Evolutionary conservation across 495 filamentous ascomycete genomes (phyloP).

Genomic region (Lepraria neglecta): DNA sequence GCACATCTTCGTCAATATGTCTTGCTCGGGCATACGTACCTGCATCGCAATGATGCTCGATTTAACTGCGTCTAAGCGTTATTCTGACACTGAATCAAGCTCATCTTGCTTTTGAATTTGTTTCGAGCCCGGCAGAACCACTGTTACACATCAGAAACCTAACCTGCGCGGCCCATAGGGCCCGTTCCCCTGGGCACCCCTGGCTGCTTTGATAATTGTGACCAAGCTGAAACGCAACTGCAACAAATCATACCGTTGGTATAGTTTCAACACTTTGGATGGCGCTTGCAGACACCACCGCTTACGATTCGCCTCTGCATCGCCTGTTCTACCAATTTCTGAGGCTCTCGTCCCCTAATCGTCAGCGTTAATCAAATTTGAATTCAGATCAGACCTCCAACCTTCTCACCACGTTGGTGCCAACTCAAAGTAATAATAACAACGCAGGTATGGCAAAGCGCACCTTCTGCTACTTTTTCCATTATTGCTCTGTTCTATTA

Average conservation of each 20-base stretch:
- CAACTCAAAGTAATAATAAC: neutral
- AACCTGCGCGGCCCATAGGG: constrained; percentile 1
- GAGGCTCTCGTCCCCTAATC: neutral
- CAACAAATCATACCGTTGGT: constrained; percentile 11
- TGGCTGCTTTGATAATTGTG: neutral
- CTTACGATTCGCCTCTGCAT: constrained; percentile 9
- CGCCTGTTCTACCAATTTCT: constrained; percentile 13
- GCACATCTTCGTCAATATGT: constrained; percentile 9
- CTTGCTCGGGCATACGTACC: neutral
- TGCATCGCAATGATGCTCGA: neutral
- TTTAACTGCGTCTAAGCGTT: constrained; percentile 4
- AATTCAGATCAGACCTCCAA: neutral
- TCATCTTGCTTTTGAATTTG: constrained; percentile 9
- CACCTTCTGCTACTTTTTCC: neutral
- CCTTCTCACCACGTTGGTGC: neutral
- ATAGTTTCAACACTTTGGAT: constrained; percentile 10
- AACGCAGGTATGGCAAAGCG: neutral
- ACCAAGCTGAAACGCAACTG: constrained; percentile 15
- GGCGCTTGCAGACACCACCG: constrained; percentile 6
- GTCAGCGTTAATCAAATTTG: neutral
- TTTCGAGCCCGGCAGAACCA: neutral
- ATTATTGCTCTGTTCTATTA: neutral
- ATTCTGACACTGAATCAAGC: constrained; percentile 7
- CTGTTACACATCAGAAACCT: constrained; percentile 2
- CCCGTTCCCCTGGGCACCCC: constrained; percentile 4